Evolutionary conservation across 441 rosid species (phyloP), one percentile per base, ranked within the genome.

Genomic region (Biscutella auriculata): DNA sequence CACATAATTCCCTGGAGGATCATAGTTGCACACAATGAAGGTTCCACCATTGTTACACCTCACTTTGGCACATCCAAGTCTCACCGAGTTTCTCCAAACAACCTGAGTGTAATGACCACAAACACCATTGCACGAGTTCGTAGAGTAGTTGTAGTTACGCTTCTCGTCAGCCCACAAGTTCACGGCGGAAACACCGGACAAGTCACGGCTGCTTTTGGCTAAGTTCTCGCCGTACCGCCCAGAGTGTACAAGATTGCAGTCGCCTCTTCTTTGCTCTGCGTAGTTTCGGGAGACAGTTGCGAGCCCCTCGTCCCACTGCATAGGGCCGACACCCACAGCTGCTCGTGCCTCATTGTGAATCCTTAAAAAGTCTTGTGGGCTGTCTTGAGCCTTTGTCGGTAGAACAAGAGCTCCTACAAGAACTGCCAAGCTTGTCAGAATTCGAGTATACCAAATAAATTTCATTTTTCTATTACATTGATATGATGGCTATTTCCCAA

Each of bases 71-170:
- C 76, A 72, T 16, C 79, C 79, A 1, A 72, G n/a, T 39, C 55
- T 68, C 50, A 32, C 53, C 2, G 76, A 71, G 2, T 58, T 60
- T 34, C 54, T 39, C 76, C 76, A 75, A 26, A 75, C 71, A 1
- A 75, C 71, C 34, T 75, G 79, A 46, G 79, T 71, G 23, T 71
- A 71, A 9, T 75, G 76, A 14, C 51, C 26, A 17, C 79, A 76
- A 1, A 3, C 34, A 8, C 57, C 34, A 3, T 52, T 57, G 21
- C 81, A 74, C 3, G 65, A n/a, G 39, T 68, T 68, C 0, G 69
- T 9, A 17, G 10, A 1, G 5, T 51, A 63, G 39, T 71, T 19
- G 57, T 76, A 71, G 40, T 68, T 17, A 12, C 45, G 8, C 41
- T 37, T 68, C 62, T 73, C 77, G 33, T 9, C 9, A 15, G 53